Evolutionary conservation across 108 stramenopile genomes (phyloP).

Genomic region (Fistulifera pelliculosa): DNA sequence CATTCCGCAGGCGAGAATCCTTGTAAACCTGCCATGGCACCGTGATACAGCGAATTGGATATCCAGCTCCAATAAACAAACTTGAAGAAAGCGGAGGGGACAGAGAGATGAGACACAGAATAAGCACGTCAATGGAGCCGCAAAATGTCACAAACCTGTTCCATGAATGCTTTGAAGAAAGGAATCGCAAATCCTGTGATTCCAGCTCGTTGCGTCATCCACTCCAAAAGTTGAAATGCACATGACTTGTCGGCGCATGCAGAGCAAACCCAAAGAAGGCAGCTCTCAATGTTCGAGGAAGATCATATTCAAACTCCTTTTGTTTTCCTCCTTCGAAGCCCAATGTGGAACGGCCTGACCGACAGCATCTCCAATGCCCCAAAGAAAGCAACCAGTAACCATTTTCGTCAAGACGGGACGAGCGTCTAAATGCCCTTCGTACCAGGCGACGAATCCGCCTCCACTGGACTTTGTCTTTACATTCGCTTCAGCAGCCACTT

Average conservation of each 20-base stretch:
- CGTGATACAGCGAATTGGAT: conserved; percentile 66
- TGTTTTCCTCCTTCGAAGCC: conserved; percentile 2
- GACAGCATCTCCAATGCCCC: conserved; percentile 66
- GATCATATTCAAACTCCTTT: conserved; percentile 33
- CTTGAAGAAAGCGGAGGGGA: conserved; percentile 7
- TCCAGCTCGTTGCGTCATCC: conserved; percentile 51
- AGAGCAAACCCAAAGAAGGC: conserved; percentile 56
- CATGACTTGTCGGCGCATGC: conserved; percentile 61
- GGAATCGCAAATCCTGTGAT: conserved; percentile 43
- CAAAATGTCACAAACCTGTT: conserved; percentile 39
- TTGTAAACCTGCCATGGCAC: conserved; percentile 75
- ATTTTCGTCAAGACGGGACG: conserved; percentile 60
- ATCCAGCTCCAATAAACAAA: conserved; percentile 83
- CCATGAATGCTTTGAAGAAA: conserved; percentile 74
- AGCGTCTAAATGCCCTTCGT: conserved; percentile 48
- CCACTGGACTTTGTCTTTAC: neutral
- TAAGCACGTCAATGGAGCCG: too few relatives aligned
- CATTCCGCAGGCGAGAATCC: conserved; percentile 33
- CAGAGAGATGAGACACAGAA: too few relatives aligned
- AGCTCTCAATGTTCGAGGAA: conserved; percentile 43
- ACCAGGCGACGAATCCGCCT: conserved; percentile 53
- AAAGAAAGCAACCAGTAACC: conserved; percentile 50
- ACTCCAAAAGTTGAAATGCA: conserved; percentile 78
- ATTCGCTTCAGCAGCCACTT: neutral
- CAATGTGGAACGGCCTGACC: conserved; percentile 54